Conservation (phyloP, 257 asterid species). For the Prunella vulgaris region DNA sequence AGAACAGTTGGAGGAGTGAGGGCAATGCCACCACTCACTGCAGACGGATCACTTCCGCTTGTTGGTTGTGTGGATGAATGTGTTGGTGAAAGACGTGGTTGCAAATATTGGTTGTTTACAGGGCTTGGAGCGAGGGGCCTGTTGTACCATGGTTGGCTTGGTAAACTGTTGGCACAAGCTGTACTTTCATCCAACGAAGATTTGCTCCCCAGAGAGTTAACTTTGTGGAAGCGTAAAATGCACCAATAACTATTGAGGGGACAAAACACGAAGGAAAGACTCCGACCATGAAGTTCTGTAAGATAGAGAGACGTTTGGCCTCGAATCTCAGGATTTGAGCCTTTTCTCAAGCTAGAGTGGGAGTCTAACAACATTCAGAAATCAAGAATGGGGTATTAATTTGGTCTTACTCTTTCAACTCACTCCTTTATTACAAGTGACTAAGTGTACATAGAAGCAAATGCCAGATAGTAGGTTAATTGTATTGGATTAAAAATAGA, state of each 20-base stretch:
- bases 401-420: not conserved
- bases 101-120: constrained; percentile 79
- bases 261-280: not conserved
- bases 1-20: constrained; percentile 78
- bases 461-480: no score
- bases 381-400: not conserved
- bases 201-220: constrained; percentile 58
- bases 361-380: not conserved
- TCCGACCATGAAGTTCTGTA: not conserved
- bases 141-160: constrained; percentile 87
- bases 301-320: not conserved
- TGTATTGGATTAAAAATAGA: no score
- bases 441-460: not conserved
- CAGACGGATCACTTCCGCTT: constrained; percentile 77
- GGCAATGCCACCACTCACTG: constrained; percentile 85
- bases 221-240: constrained; percentile 58
- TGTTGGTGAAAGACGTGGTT: constrained; percentile 26
- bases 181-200: constrained; percentile 58
- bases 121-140: constrained; percentile 97
- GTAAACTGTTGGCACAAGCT: constrained; percentile 64
- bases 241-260: constrained; percentile 1
- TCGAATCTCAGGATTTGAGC: not conserved
- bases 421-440: not conserved
- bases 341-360: not conserved
- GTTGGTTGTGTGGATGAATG: constrained; percentile 65